phyloP scores from a whole-genome alignment of 148 eudicot genomes.

The Agrostemma githago region DNA sequence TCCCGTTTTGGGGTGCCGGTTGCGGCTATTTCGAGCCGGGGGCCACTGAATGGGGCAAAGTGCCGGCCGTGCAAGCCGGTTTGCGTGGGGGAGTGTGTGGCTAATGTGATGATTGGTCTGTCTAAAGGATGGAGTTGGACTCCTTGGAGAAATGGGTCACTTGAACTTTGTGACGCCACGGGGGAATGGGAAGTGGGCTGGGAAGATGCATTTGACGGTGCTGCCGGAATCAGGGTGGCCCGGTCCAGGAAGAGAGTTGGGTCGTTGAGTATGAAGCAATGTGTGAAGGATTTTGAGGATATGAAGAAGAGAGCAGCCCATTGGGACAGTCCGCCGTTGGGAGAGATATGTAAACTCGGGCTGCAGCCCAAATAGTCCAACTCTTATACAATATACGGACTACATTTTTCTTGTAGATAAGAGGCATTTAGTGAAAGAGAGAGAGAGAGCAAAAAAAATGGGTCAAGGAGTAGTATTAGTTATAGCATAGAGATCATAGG shows the following conservation, averaged over 20 bases:
- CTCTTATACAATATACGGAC: neutral
- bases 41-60: constrained; percentile 80
- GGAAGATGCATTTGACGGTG: constrained; percentile 49
- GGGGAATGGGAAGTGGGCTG: constrained; percentile 70
- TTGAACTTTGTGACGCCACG: constrained; percentile 65
- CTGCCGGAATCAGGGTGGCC: constrained; percentile 41
- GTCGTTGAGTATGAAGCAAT: constrained; percentile 41
- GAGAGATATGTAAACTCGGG: constrained; percentile 65
- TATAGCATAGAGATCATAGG: neutral
- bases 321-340: constrained; percentile 61
- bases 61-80: constrained; percentile 75
- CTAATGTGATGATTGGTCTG: constrained; percentile 39
- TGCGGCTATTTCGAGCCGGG: constrained; percentile 62
- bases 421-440: neutral
- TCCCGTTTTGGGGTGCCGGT: constrained; percentile 61
- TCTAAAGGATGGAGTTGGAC: constrained; percentile 75
- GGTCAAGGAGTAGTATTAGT: no score
- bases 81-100: constrained; percentile 50
- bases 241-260: constrained; percentile 37
- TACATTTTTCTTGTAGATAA: neutral
- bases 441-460: neutral
- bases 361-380: constrained; percentile 20
- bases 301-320: constrained; percentile 38
- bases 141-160: constrained; percentile 41
- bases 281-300: constrained; percentile 55